Evolutionary conservation across 2,329 filamentous ascomycete genomes (phyloP).

Genomic region (Zymoseptoria crescenta): DNA sequence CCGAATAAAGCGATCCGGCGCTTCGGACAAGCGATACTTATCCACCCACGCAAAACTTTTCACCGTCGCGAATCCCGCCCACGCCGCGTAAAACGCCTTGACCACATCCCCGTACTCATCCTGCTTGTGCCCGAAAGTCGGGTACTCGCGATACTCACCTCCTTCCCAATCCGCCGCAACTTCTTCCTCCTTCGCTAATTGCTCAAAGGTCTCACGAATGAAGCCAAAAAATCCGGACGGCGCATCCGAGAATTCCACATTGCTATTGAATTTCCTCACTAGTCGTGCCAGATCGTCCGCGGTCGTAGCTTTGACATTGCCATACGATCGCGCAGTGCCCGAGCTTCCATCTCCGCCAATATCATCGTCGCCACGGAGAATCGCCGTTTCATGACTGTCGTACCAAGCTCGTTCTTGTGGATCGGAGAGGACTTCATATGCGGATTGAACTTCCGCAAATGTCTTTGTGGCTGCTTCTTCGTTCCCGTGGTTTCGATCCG

Average conservation of each 20-base stretch:
- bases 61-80: slow-evolving; percentile 72
- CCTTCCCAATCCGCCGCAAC: slow-evolving; percentile 64
- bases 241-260: slow-evolving; percentile 71
- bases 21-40: slow-evolving; percentile 72
- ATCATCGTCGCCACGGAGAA: slow-evolving; percentile 60
- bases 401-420: slow-evolving; percentile 96
- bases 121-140: slow-evolving; percentile 70
- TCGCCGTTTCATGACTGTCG: slow-evolving; percentile 83
- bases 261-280: slow-evolving; percentile 71
- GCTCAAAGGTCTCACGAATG: slow-evolving; percentile 67
- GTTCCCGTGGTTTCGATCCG: slow-evolving; percentile 85
- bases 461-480: slow-evolving; percentile 72
- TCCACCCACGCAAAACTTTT: slow-evolving; percentile 91
- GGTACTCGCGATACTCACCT: slow-evolving; percentile 57
- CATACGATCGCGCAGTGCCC: slow-evolving; percentile 51
- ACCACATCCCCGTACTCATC: slow-evolving; percentile 71
- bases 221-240: slow-evolving; percentile 79
- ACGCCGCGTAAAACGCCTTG: slow-evolving; percentile 70
- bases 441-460: slow-evolving; percentile 87
- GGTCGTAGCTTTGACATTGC: slow-evolving; percentile 68
- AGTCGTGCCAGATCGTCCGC: slow-evolving; percentile 70
- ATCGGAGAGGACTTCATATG: slow-evolving; percentile 93
- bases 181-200: slow-evolving; percentile 71
- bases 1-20: slow-evolving; percentile 74
- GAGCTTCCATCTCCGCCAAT: slow-evolving; percentile 23